Conservation (phyloP, 2,329 filamentous ascomycete species). For the Epichloe coenophiala region DNA sequence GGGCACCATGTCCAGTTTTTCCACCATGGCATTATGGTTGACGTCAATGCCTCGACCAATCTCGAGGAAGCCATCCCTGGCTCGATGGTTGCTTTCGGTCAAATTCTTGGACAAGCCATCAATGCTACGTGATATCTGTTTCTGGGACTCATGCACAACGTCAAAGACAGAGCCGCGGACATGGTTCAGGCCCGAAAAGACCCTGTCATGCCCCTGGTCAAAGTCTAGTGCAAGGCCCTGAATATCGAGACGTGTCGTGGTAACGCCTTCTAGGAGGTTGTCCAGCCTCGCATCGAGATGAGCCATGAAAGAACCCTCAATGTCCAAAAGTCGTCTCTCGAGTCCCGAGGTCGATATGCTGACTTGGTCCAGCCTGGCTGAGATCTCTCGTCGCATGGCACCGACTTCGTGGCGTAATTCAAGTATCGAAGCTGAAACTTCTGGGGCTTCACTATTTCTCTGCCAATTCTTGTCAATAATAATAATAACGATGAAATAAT, state of each 20-base stretch:
- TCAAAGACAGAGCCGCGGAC: not conserved
- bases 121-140: not conserved
- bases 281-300: not conserved
- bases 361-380: not conserved
- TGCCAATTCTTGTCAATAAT: not conserved
- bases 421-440: not conserved
- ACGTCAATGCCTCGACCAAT: not conserved
- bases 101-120: not conserved
- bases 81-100: not conserved
- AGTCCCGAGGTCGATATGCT: not conserved
- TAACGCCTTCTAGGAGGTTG: not conserved
- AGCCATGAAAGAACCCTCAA: not conserved
- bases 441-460: not conserved
- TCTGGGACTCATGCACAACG: not conserved
- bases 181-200: not conserved
- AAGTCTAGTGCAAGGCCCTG: not conserved
- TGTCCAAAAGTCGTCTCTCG: not conserved
- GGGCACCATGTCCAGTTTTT: not conserved
- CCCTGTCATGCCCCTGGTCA: not conserved
- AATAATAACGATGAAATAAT: rapidly evolving
- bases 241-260: slow-evolving; percentile 1
- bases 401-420: slow-evolving; percentile 1
- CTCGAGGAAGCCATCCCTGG: not conserved
- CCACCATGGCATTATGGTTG: not conserved
- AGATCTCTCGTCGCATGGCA: not conserved